Evolutionary conservation across 257 asterid genomes (phyloP), one percentile per base, ranked within the genome.

Genomic region (Coffea eugenioides): DNA sequence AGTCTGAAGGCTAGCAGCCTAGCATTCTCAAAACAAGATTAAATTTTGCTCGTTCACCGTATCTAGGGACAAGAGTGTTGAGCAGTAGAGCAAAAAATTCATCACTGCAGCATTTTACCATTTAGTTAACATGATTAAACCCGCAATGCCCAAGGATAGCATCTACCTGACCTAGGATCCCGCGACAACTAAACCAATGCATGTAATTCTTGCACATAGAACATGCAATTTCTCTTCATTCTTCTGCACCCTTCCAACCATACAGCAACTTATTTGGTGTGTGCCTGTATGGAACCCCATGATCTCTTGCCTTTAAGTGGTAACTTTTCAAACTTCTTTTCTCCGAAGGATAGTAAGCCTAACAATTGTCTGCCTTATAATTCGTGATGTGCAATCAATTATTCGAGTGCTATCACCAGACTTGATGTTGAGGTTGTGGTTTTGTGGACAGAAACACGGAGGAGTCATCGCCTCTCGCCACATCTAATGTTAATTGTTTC

Each of bases 211-310:
- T 13, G 21, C 23, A 34, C 41, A 48, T 61, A n/a, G 59, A 45
- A 15, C 62, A 20, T 46, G 21, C 34, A 27, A 25, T 16, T 76
- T 76, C 73, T 46, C 80, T 25, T 6, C 64, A n/a, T 65, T 78
- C 7, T 48, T 31, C 54, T 82, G 69, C 21, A 31, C 41, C 11
- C 46, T 62, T 25, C 71, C 75, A 39, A 54, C n/a, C 57, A 69
- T 21, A 25, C 27, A 78, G 66, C 75, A 78, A 67, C 41, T 34
- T 31, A 54, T 52, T 52, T 69, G 81, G 69, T 68, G 18, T 6
- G 23, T 21, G 43, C 43, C 43, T 39, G 43, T 39, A 49, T 31
- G 68, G 67, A 31, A 43, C 81, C 75, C 36, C 14, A 52, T 41
- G 66, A 39, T 13, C 10, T 51, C 23, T 64, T 52, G 49, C 27